Evolutionary conservation across 176 grass and related monocot genomes (phyloP).

Genomic region (Calamus simplicifolius): DNA sequence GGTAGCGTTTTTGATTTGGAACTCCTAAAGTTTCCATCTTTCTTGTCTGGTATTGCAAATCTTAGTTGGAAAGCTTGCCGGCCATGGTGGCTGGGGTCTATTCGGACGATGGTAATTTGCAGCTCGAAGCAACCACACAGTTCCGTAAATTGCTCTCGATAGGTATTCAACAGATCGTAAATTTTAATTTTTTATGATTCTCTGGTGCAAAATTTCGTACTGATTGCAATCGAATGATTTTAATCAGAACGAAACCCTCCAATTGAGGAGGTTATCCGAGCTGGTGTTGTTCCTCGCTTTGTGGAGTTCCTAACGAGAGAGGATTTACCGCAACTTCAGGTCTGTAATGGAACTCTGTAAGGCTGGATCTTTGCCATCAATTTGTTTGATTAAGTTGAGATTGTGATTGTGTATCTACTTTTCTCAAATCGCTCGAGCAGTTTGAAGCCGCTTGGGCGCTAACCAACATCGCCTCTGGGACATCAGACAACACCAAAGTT

Average conservation of each 20-base stretch:
- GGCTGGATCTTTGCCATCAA: not conserved
- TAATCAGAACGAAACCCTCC: conserved; percentile 81
- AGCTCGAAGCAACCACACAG: conserved; percentile 81
- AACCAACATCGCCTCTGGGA: conserved; percentile 96
- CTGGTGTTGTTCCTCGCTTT: conserved; percentile 92
- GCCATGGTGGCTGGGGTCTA: conserved; percentile 74
- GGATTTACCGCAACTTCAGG: conserved; percentile 94
- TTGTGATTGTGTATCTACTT: not conserved
- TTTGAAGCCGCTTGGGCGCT: conserved; percentile 98
- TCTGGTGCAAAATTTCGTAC: too few relatives aligned
- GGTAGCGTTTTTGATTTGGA: too few relatives aligned
- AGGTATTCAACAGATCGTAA: conserved; percentile 23
- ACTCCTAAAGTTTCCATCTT: not conserved
- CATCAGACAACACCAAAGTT: conserved; percentile 90
- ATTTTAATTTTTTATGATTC: too few relatives aligned
- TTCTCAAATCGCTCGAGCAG: conserved; percentile 20
- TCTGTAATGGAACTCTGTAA: conserved; percentile 1
- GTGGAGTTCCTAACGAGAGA: conserved; percentile 92
- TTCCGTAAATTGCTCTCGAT: conserved; percentile 92
- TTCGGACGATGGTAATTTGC: conserved; percentile 52
- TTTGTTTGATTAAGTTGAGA: too few relatives aligned
- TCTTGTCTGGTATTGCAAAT: conserved; percentile 19
- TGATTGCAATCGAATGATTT: not conserved
- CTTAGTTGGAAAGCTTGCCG: conserved; percentile 86
- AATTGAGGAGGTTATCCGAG: conserved; percentile 87